Base-by-base conservation (phyloP, 2,329 filamentous ascomycete species). In the Clonostachys rosea region DNA sequence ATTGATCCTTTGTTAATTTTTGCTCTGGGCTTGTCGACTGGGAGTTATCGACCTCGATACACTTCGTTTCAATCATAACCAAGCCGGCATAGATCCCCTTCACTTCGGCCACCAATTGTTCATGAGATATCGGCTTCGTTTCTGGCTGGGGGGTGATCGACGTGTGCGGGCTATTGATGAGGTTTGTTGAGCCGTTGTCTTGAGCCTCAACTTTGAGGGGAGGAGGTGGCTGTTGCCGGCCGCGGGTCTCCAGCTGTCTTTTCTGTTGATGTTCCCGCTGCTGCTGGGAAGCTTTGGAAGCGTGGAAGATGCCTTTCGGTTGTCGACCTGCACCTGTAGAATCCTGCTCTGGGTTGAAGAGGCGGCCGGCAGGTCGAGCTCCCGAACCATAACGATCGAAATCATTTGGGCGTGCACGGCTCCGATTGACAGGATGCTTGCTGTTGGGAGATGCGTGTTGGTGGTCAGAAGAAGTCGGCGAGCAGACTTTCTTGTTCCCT, bases 1-100 rank as follows among this genome's bases (percentile, higher is more conserved):
- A 96, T 56, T 95, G 87, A 45, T 91, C 83, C 39, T 78, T 70
- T 20, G 72, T 81, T 0, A 84, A 62, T 9, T 39, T 39, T 33
- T 43, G 42, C 17, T 16, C 16, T 30, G 24, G 24, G 24, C 24
- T 9, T 0, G 69, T 67, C 0, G 73, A 75, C 41, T 83, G 78
- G 0, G 79, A 74, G 9, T 80, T 83, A 54, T 92, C 88, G 1
- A 95, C 85, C 46, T 95, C 86, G 1, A 95, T 91, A 56, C 90
- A 92, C 55, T 94, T 90, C 20, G 80, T 82, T 60, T 97, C 92
- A 0, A 96, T 88, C 82, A 94, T 89, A 0, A 90, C 84, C 0
- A 96, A 67, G 0, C 88, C 90, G 0, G 85, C 83, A 56, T 96
- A 95, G 5, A 94, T 94, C 0, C 84, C 84, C 49, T 90, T 90